Evolutionary conservation across 805 yeast genomes (phyloP), one percentile per base, ranked within the genome.

Genomic region (Yamadazyma takamatsuzukensis): DNA sequence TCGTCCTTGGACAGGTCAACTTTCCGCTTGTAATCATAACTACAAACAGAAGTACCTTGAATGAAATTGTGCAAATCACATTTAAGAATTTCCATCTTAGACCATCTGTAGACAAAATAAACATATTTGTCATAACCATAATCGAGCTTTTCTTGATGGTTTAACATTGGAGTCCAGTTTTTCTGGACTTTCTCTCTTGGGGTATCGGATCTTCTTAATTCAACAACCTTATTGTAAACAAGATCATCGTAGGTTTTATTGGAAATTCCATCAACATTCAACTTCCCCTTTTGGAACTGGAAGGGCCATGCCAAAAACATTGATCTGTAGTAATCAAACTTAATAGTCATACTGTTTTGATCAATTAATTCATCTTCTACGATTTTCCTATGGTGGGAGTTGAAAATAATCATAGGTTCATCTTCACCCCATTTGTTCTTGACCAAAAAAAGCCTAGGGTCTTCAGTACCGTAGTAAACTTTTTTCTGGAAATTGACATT

Each of bases 361-460:
- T 29, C 31, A 48, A 27, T 29, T 2, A 18, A 27, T 18, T 37
- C 32, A 15, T 30, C 32, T 2, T 32, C 19, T 12, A 26, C 21
- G 15, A 41, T 36, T 34, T 40, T 44, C n/a, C 43, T 41, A 35
- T 44, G 59, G 28, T 46, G 41, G 9, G 55, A 39, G 40, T 70
- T 72, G 51, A 61, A 73, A 3, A 70, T 48, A 9, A 73, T 53
- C 17, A 72, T 45, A 2, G 79, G 79, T 37, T 73, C 78, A 21
- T 59, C 59, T 31, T 37, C 45, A 4, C 66, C 67, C 14, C 47
- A 49, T 23, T 48, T 50, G 34, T 59, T 59, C 25, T 44, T 51
- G 7, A 59, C 50, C 12, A 64, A 38, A 6, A 70, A 46, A 21
- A 72, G 47, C 18, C 76, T 56, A 2, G 79, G 74, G 44, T 72